Evolutionary conservation across 257 asterid genomes (phyloP).

Genomic region (Solanum pinnatisectum): DNA sequence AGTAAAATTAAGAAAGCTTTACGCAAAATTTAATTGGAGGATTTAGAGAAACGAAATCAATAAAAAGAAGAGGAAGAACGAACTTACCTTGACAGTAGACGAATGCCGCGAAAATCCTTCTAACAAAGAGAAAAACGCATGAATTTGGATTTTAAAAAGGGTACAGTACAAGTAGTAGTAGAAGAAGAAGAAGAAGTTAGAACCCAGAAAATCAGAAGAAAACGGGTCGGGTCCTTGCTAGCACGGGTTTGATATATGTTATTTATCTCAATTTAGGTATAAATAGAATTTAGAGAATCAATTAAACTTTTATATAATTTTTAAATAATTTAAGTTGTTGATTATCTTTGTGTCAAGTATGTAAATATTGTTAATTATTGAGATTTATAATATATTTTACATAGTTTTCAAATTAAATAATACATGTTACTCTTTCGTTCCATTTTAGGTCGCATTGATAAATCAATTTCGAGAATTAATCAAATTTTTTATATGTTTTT

Average conservation of each 20-base stretch:
- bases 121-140: neutral
- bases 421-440: too few relatives aligned
- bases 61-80: neutral
- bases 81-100: neutral
- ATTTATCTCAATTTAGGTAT: too few relatives aligned
- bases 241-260: too few relatives aligned
- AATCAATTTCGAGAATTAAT: neutral
- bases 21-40: neutral
- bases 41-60: neutral
- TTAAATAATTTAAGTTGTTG: too few relatives aligned
- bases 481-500: too few relatives aligned
- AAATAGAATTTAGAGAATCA: neutral
- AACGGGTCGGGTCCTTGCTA: neutral
- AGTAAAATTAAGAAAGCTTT: neutral
- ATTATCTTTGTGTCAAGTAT: too few relatives aligned
- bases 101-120: neutral
- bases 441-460: too few relatives aligned
- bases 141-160: neutral
- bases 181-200: neutral
- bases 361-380: too few relatives aligned
- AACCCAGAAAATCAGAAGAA: neutral
- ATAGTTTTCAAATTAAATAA: too few relatives aligned
- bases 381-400: too few relatives aligned
- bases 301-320: too few relatives aligned
- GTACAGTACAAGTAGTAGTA: too few relatives aligned